Base-by-base conservation (phyloP, 164 flowering plant genomes). In the Tetrastigma voinierianum region DNA sequence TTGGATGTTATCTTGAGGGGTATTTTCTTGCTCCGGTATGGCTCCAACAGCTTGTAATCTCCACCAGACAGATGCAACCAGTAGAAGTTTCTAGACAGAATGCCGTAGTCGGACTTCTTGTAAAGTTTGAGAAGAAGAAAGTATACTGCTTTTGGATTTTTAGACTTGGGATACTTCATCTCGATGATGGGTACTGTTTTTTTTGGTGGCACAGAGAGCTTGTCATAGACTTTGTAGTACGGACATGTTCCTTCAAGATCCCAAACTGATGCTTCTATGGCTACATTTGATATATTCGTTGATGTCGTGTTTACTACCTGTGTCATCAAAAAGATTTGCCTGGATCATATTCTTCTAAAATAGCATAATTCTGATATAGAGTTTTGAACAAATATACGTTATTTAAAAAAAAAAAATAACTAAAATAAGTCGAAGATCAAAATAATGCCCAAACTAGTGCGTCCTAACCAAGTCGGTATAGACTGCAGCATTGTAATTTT, bases 71-170 rank as follows among this genome's bases (percentile, higher is more conserved):
- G 74, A 76, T 90, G 96, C 81, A 95, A 71, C 99, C 99, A 92
- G 74, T 95, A 93, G 62, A 95, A 90, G 82, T 95, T 95, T 61
- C 99, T 80, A 1, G 99, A 92, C 20, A 89, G 51, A 59, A 95
- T 83, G 58, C 81, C 69, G 57, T 72, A 44, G 73, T 95, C 87
- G 14, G 91, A 81, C 71, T 63, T 70, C 8, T 81, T 70, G 81
- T 85, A 95, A 64, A 95, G 94, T 73, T 95, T 90, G 69, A 95
- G 94, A 57, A 92, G 96, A 68, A 95, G 91, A 65, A 95, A 95
- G 73, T 92, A 92, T 46, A 88, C 93, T 16, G 95, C 93, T 71
- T 83, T 88, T 12, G 90, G 83, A 62, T 76, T 85, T 57, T 80
- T 76, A 0, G 96, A 81, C 69, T 87, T 87, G 1, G 95, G 93